phyloP scores from a whole-genome alignment of 495 filamentous ascomycete species.

The Immersiella caudata region DNA sequence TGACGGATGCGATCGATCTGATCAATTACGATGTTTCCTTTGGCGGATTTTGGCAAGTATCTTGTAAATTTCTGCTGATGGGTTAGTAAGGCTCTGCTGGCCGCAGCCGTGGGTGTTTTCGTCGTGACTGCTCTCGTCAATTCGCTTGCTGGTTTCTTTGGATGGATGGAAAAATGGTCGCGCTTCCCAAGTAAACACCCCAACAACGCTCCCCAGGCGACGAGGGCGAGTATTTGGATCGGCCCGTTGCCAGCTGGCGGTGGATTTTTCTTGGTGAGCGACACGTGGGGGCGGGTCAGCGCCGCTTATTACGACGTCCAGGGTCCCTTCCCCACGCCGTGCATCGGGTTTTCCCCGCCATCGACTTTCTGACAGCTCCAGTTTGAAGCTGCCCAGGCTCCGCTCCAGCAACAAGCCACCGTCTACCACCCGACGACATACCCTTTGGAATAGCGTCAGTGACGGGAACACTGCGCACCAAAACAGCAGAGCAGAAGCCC shows the following conservation, averaged over 20 bases:
- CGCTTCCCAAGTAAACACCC: slow-evolving; percentile 13
- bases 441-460: neutral
- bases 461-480: neutral
- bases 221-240: neutral
- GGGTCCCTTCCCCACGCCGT: neutral
- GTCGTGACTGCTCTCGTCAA: slow-evolving; percentile 11
- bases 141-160: slow-evolving; percentile 10
- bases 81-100: slow-evolving; percentile 31
- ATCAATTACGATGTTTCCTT: neutral
- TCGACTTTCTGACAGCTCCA: slow-evolving; percentile 16
- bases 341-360: slow-evolving; percentile 23
- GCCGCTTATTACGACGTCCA: slow-evolving; percentile 1
- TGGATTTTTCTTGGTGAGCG: neutral
- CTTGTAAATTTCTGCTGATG: slow-evolving; percentile 9
- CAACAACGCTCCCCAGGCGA: slow-evolving; percentile 21
- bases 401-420: neutral
- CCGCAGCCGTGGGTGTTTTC: slow-evolving; percentile 25
- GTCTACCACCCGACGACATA: neutral
- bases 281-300: neutral
- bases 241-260: slow-evolving; percentile 16
- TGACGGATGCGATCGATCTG: neutral
- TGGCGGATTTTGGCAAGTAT: neutral
- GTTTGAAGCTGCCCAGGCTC: slow-evolving; percentile 6
- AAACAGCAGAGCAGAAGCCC: slow-evolving; percentile 8
- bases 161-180: slow-evolving; percentile 19